Conservation (phyloP, 2,329 filamentous ascomycete species). For the Cytospora paraplurivora region DNA sequence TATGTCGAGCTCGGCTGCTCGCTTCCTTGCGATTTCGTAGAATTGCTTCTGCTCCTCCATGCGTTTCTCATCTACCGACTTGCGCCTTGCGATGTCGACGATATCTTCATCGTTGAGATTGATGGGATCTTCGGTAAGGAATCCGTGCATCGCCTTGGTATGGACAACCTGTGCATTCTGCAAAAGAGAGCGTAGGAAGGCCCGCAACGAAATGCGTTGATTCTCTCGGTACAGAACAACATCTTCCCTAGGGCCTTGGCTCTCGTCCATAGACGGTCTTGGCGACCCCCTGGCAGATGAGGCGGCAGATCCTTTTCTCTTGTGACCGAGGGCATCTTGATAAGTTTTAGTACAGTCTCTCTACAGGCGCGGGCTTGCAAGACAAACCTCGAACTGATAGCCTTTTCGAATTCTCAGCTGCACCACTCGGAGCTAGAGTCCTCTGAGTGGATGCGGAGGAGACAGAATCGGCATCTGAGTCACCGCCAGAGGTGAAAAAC, state of each 20-base stretch:
- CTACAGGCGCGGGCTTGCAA: slow-evolving; percentile 6
- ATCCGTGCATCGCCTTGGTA: slow-evolving; percentile 82
- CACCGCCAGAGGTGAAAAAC: slow-evolving; percentile 45
- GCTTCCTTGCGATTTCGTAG: slow-evolving; percentile 89
- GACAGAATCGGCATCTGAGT: slow-evolving; percentile 77
- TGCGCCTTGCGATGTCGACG: slow-evolving; percentile 77
- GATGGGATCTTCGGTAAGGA: slow-evolving; percentile 73
- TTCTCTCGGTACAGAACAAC: slow-evolving; percentile 78
- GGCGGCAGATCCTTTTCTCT: slow-evolving; percentile 41
- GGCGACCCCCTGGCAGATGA: slow-evolving; percentile 44
- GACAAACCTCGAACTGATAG: slow-evolving; percentile 47
- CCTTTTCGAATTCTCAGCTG: slow-evolving; percentile 39
- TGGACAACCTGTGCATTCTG: slow-evolving; percentile 82
- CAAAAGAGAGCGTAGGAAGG: slow-evolving; percentile 84
- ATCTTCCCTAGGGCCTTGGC: slow-evolving; percentile 33
- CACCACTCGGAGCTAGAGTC: slow-evolving; percentile 36
- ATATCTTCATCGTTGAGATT: slow-evolving; percentile 79
- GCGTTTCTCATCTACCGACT: slow-evolving; percentile 81
- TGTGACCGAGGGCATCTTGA: slow-evolving; percentile 36
- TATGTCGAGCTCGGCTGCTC: slow-evolving; percentile 89
- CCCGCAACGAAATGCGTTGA: slow-evolving; percentile 87
- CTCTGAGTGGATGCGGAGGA: slow-evolving; percentile 77
- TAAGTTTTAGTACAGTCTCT: neutral
- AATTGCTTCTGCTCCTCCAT: slow-evolving; percentile 92
- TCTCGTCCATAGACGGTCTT: slow-evolving; percentile 49